phyloP scores from a whole-genome alignment of 352 stramenopile genomes.

The Pythium oligandrum region DNA sequence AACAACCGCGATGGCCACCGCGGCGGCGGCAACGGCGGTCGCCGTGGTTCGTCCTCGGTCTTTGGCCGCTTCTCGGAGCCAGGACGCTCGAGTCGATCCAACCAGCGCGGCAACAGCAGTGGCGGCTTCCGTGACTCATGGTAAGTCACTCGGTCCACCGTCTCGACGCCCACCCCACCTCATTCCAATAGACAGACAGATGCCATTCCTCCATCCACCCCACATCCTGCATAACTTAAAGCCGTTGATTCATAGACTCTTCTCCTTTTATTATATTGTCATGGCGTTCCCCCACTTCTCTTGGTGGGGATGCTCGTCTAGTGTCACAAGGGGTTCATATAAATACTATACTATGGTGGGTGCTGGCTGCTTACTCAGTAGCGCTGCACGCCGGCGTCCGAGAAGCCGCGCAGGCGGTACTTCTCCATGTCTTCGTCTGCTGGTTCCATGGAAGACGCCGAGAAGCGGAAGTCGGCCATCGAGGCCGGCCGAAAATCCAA shows the following conservation, averaged over 20 bases:
- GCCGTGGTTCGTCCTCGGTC: slow-evolving; percentile 13
- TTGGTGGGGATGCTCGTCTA: not conserved
- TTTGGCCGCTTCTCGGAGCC: slow-evolving; percentile 37
- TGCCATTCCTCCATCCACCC: not conserved
- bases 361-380: not conserved
- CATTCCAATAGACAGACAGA: slow-evolving; percentile 13
- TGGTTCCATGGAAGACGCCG: slow-evolving; percentile 11
- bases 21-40: not conserved
- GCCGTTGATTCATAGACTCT: not conserved
- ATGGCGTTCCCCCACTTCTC: not conserved
- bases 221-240: not conserved
- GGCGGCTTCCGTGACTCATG: slow-evolving; percentile 23
- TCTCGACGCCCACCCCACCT: not conserved
- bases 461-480: slow-evolving; percentile 64
- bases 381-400: slow-evolving; percentile 5
- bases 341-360: not conserved
- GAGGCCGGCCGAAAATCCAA: slow-evolving; percentile 61
- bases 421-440: slow-evolving; percentile 3
- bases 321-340: not conserved
- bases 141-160: slow-evolving; percentile 1
- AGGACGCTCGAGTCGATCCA: slow-evolving; percentile 5
- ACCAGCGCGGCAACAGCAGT: slow-evolving; percentile 18
- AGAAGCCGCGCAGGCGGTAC: slow-evolving; percentile 18
- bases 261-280: not conserved
- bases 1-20: slow-evolving; percentile 5